Conservation (phyloP, 2,329 filamentous ascomycete species). For the Macroventuria anomochaeta region DNA sequence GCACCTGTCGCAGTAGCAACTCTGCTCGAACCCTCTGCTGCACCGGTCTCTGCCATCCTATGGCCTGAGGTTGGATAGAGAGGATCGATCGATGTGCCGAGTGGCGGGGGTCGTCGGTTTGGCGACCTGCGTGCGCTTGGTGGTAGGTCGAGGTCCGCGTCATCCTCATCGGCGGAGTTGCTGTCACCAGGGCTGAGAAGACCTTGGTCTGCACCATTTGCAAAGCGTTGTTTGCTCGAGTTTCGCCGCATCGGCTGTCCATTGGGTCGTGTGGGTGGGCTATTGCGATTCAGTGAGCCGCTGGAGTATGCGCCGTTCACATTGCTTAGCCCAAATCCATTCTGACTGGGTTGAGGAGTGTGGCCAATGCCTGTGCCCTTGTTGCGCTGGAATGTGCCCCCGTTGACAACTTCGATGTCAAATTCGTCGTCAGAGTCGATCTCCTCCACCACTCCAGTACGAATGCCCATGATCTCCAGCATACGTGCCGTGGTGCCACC, state of each 20-base stretch:
- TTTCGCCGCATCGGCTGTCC: slow-evolving; percentile 59
- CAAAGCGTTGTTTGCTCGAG: slow-evolving; percentile 56
- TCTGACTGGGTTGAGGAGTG: slow-evolving; percentile 63
- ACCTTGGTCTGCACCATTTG: slow-evolving; percentile 60
- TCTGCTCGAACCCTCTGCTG: slow-evolving; percentile 33
- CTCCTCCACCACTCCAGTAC: slow-evolving; percentile 94
- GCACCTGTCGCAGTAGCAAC: slow-evolving; percentile 75
- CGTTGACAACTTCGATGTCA: slow-evolving; percentile 78
- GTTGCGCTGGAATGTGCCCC: slow-evolving; percentile 80
- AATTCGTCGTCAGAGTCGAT: slow-evolving; percentile 98
- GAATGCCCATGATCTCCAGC: slow-evolving; percentile 96
- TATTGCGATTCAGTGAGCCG: slow-evolving; percentile 61
- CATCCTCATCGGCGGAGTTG: slow-evolving; percentile 60
- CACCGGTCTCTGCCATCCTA: slow-evolving; percentile 21
- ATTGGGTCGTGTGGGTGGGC: slow-evolving; percentile 51
- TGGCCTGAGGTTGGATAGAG: slow-evolving; percentile 52
- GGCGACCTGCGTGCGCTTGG: slow-evolving; percentile 61
- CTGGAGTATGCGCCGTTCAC: slow-evolving; percentile 63
- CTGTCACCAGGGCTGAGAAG: slow-evolving; percentile 59
- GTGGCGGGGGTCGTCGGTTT: slow-evolving; percentile 43
- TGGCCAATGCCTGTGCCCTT: slow-evolving; percentile 79
- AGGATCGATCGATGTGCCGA: slow-evolving; percentile 25
- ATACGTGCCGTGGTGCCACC: slow-evolving; percentile 96
- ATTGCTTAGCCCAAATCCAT: slow-evolving; percentile 63
- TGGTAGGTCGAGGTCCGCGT: slow-evolving; percentile 65